Base-by-base conservation (phyloP, 2,329 filamentous ascomycete species). In the Saccharata proteae region DNA sequence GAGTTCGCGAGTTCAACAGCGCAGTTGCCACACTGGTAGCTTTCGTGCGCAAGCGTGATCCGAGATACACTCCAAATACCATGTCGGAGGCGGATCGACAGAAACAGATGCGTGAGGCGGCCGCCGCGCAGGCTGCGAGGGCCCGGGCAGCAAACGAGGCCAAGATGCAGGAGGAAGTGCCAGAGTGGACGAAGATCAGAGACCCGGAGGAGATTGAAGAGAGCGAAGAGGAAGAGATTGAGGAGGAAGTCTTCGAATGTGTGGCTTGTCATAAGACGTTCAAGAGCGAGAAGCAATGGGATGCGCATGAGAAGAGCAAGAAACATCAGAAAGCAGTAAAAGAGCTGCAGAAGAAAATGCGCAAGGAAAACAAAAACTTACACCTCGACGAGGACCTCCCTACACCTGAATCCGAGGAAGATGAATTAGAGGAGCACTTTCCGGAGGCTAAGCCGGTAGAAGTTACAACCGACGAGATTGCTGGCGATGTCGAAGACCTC, bases 271-370 rank as follows among this genome's bases (percentile, higher is more conserved):
- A 65, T 38, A 78, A 78, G 52, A 65, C 49, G 1, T 90, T 88
- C 54, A 81, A 94, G 57, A 96, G 86, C 47, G 81, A 93, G 50
- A 85, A 84, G 42, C 88, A 96, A 49, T 85, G 80, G 40, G 77
- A 92, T 46, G 78, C 80, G 3, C 90, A 98, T 47, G 86, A 94
- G 59, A 84, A 80, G 59, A 96, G 88, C 64, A 98, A 93, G 55
- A 98, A 96, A 57, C 90, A 98, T 47, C 58, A 77, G 38, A 96
- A 93, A 51, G 79, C 84, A 3, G 69, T 94, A 5, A 77, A 86
- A 42, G 72, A 85, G 38, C 58, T 98, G 22, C 75, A 74, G 45
- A 69, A 73, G 46, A 77, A 90, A 51, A 93, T 98, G 85, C 72
- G 69, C 43, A 75, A 77, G 43, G 81, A 98, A 46, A 79, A 86